Evolutionary conservation across 2,329 filamentous ascomycete species (phyloP), one percentile per base, ranked within the genome.

Genomic region (Claviceps capensis): DNA sequence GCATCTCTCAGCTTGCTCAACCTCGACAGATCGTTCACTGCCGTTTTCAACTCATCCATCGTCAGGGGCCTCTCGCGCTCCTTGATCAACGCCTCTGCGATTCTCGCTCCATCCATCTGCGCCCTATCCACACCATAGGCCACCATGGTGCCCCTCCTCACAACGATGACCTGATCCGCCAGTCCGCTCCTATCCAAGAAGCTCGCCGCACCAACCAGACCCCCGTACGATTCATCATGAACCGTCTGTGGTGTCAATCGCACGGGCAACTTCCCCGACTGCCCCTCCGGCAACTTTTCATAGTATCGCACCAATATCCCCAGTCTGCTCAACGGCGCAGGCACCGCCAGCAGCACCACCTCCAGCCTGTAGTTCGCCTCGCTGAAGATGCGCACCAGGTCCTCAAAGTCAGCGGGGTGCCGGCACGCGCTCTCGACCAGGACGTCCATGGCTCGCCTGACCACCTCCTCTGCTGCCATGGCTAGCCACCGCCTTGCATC

Each of bases 341-440:
- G 70, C 16, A 72, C 72, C 4, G 71, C 72, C 49, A 75, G 57
- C 8, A 74, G 54, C 4, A 65, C 67, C 2, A 73, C 67, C 34
- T 67, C 64, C 23, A 73, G 64, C 14, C 58, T 57, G 55, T 72
- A 75, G 2, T 61, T 64, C 1, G 53, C 61, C 2, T 16, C 37
- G n/a, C 57, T 58, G 44, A 74, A 72, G 1, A 63, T 53, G 3
- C 54, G 55, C 11, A 63, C 67, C 47, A 75, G 61, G 2, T 59
- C 56, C 34, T 56, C 60, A 52, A 74, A 71, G 57, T 74, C 72
- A 9, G 61, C 61, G 1, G 69, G 68, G 53, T 70, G 65, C 16
- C 72, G 67, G 57, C 70, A 73, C 2, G 72, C 72, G 49, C 67
- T 69, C 62, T 75, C 72, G 16, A 74, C 58, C 11, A 75, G 59